phyloP scores from a whole-genome alignment of 306 rosid species.

The Abrus precatorius region DNA sequence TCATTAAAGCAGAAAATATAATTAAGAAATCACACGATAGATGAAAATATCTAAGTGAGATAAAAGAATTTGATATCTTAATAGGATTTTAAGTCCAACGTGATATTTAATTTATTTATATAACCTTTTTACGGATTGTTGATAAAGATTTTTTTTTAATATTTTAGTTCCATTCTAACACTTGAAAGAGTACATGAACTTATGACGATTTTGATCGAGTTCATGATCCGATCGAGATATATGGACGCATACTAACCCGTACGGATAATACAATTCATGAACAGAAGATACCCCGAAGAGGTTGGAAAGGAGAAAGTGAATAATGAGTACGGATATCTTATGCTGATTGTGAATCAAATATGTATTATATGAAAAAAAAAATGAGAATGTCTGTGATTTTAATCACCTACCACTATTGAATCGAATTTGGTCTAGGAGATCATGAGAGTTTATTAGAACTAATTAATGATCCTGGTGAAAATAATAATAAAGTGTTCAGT shows the following conservation, averaged over 20 bases:
- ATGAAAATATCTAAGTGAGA: too few species aligned
- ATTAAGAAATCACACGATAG: too few species aligned
- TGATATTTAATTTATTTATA: too few species aligned
- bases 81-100: too few species aligned
- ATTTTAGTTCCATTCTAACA: not conserved
- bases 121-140: too few species aligned
- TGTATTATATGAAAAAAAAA: not conserved
- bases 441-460: not conserved
- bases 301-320: not conserved
- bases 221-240: not conserved
- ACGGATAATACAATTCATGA: not conserved
- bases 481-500: not conserved
- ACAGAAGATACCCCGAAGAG: not conserved
- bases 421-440: not conserved
- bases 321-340: not conserved
- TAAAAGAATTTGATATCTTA: too few species aligned
- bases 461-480: not conserved
- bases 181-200: not conserved
- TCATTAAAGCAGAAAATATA: too few species aligned
- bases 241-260: not conserved
- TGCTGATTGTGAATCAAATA: slow-evolving; percentile 1
- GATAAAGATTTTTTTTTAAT: too few species aligned
- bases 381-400: not conserved
- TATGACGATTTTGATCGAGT: not conserved
- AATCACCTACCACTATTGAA: not conserved